Conservation (phyloP, 331 rosid genomes). For the Ulmus americana region DNA sequence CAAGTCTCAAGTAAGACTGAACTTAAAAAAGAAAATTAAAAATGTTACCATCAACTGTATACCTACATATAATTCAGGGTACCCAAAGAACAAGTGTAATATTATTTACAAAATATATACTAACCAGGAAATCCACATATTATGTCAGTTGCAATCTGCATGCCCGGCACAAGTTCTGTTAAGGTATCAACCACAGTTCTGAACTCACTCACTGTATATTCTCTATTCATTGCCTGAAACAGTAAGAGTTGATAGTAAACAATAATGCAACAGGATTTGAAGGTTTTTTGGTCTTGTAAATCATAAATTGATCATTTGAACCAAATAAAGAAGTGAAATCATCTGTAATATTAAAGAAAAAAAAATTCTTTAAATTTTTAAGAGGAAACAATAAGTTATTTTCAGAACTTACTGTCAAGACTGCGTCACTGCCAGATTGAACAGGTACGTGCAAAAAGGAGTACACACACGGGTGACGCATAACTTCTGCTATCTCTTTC, state of each 20-base stretch:
- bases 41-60: too few relatives aligned
- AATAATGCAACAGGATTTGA: constrained; percentile 3
- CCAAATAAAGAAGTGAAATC: background rate
- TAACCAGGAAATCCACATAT: constrained; percentile 99
- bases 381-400: background rate
- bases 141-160: constrained; percentile 98
- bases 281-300: background rate
- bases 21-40: too few relatives aligned
- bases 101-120: constrained; percentile 11
- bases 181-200: constrained; percentile 90
- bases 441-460: constrained; percentile 94
- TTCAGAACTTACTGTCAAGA: constrained; percentile 58
- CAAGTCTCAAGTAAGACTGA: background rate
- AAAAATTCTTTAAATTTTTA: background rate
- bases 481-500: constrained; percentile 75
- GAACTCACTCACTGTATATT: constrained; percentile 84
- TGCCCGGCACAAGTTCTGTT: constrained; percentile 89
- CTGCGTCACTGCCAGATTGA: constrained; percentile 82
- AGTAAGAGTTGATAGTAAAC: constrained; percentile 16
- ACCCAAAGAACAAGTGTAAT: too few relatives aligned
- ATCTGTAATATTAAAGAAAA: background rate
- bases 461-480: constrained; percentile 91
- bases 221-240: constrained; percentile 95
- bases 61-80: too few relatives aligned
- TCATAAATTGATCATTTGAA: background rate